Percentiles rank a stretch among this genome's conserved stretches.
These are phyloP conservation scores for Lasiodiplodia gonubiensis DNA, from an alignment of 2,329 filamentous ascomycete species.

Conservation along the genomic window DNA sequence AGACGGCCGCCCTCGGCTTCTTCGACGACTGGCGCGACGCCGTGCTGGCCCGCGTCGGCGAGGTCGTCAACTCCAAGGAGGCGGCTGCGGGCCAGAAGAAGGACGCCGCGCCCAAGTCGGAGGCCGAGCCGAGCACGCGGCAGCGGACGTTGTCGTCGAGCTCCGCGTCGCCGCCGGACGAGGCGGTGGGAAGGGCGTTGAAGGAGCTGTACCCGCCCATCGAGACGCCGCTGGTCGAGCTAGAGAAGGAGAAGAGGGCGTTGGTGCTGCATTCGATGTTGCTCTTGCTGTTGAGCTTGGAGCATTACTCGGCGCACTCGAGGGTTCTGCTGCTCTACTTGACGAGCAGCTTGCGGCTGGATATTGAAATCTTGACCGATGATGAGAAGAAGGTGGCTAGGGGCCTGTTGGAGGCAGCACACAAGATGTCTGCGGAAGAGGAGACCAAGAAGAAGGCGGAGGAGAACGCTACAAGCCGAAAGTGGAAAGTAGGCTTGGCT, in stretches of 20 bases:
- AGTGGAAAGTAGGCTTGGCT: slow-evolving; percentile 87
- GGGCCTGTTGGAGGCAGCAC: slow-evolving; percentile 73
- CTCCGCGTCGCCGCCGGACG: slow-evolving; percentile 29
- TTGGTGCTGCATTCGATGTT: slow-evolving; percentile 75
- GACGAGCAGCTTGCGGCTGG: slow-evolving; percentile 71
- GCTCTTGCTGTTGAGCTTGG: slow-evolving; percentile 75
- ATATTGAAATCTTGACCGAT: slow-evolving; percentile 66
- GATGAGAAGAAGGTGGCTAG: slow-evolving; percentile 78
- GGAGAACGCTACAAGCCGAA: slow-evolving; percentile 67
- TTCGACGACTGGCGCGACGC: slow-evolving; percentile 82
- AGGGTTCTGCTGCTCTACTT: slow-evolving; percentile 73
- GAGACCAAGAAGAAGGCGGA: slow-evolving; percentile 76
- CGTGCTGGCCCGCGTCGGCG: slow-evolving; percentile 72
- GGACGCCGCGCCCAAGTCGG: slow-evolving; percentile 28
- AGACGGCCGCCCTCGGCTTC: slow-evolving; percentile 69
- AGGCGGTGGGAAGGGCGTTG: slow-evolving; percentile 39
- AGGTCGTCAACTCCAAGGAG: slow-evolving; percentile 60
- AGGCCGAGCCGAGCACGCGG: slow-evolving; percentile 29
- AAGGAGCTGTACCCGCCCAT: slow-evolving; percentile 45
- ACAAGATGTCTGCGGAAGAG: slow-evolving; percentile 71
- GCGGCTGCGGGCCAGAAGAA: slow-evolving; percentile 42
- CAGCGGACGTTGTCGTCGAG: slow-evolving; percentile 33
- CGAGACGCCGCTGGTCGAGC: slow-evolving; percentile 56
- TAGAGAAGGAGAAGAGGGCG: slow-evolving; percentile 66
- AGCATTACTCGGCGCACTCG: slow-evolving; percentile 77